Evolutionary conservation across 192 early-diverging fungal species (phyloP).

Genomic region (Coemansia sp.): DNA sequence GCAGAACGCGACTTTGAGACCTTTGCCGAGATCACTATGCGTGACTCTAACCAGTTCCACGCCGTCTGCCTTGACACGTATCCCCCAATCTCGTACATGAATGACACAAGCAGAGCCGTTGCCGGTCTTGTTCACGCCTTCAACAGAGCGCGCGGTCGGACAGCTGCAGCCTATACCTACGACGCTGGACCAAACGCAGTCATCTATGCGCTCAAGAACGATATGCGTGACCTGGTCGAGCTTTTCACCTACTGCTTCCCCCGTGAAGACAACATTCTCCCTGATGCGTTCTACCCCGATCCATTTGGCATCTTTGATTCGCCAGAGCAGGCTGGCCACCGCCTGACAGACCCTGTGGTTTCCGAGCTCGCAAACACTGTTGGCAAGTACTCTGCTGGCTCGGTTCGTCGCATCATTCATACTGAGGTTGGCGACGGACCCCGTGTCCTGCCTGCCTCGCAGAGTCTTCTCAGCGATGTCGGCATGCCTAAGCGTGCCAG

Average conservation of each 20-base stretch:
- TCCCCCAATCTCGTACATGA: slow-evolving; percentile 98
- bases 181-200: slow-evolving; percentile 99
- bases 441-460: slow-evolving; percentile 55
- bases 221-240: slow-evolving; percentile 83
- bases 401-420: slow-evolving; percentile 85
- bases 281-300: slow-evolving; percentile 58
- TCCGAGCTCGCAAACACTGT: slow-evolving; percentile 27
- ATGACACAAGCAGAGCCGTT: slow-evolving; percentile 89
- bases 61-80: slow-evolving; percentile 97
- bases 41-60: slow-evolving; percentile 99
- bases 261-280: slow-evolving; percentile 24
- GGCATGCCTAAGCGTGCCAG: slow-evolving; percentile 46
- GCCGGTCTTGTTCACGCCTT: slow-evolving; percentile 82
- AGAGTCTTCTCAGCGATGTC: slow-evolving; percentile 38
- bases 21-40: slow-evolving; percentile 96
- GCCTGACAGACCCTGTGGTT: slow-evolving; percentile 13
- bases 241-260: slow-evolving; percentile 88
- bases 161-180: slow-evolving; percentile 94
- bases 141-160: slow-evolving; percentile 58
- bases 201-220: slow-evolving; percentile 78
- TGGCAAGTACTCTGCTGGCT: slow-evolving; percentile 59
- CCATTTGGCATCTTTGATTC: slow-evolving; percentile 56
- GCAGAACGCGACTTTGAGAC: slow-evolving; percentile 73
- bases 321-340: slow-evolving; percentile 52
- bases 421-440: slow-evolving; percentile 92